Percentiles rank a stretch among this genome's conserved stretches.
phyloP scores from a whole-genome alignment of 2,329 filamentous ascomycete genomes.

The Fusarium hostae region DNA sequence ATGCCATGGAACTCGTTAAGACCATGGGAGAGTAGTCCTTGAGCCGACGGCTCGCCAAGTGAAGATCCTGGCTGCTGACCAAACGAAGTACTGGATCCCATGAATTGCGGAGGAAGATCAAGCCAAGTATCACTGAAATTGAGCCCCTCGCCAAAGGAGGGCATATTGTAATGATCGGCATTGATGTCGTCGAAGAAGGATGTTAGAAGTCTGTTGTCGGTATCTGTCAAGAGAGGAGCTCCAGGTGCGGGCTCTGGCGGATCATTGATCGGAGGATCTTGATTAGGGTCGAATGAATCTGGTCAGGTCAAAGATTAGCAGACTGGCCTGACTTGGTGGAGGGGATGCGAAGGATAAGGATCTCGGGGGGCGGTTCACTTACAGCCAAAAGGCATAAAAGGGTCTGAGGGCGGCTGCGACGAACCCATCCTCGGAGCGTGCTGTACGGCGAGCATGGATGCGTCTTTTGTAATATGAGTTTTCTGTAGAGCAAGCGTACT shows the following conservation, averaged over 20 bases:
- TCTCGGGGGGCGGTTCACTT: conserved; percentile 50
- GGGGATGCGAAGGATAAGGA: neutral
- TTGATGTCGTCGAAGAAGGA: conserved; percentile 67
- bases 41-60: conserved; percentile 38
- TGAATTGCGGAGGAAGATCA: conserved; percentile 71
- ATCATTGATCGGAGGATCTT: conserved; percentile 60
- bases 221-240: conserved; percentile 72
- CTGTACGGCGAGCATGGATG: conserved; percentile 68
- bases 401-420: conserved; percentile 63
- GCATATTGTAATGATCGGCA: conserved; percentile 60
- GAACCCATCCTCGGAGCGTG: conserved; percentile 68
- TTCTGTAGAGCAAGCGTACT: conserved; percentile 15
- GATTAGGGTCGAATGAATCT: conserved; percentile 59
- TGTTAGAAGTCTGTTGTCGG: conserved; percentile 67
- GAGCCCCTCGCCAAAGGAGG: conserved; percentile 62
- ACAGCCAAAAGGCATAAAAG: conserved; percentile 75
- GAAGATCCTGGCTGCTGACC: conserved; percentile 61
- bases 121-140: conserved; percentile 64
- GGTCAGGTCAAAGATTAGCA: conserved; percentile 45
- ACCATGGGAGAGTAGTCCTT: conserved; percentile 34
- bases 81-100: conserved; percentile 73
- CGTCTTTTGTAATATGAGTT: conserved; percentile 47
- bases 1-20: conserved; percentile 36
- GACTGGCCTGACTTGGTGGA: neutral
- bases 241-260: conserved; percentile 72